These are phyloP conservation scores for Amaranthus cruentus DNA, from an alignment of 148 eudicot genomes.

Conservation along the genomic window DNA sequence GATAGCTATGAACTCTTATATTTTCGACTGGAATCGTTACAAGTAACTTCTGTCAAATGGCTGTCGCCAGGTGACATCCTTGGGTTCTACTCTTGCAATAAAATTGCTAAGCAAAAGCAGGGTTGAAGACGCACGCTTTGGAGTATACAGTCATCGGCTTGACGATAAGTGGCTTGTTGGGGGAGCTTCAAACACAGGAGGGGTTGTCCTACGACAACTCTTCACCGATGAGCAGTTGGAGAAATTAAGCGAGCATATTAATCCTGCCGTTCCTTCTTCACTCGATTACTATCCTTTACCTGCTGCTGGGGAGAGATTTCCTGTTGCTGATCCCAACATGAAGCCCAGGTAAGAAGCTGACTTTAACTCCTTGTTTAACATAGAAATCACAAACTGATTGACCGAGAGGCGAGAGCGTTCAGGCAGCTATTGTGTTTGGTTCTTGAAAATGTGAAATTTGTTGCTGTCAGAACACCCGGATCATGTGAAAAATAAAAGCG, in stretches of 20 bases:
- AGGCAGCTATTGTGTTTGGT: too few relatives aligned
- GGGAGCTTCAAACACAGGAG: conserved; percentile 98
- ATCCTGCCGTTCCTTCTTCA: conserved; percentile 58
- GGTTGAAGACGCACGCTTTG: conserved; percentile 87
- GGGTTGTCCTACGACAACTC: conserved; percentile 71
- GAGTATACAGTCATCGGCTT: conserved; percentile 90
- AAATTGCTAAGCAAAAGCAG: conserved; percentile 81
- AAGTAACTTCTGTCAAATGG: background rate
- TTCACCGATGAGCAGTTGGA: conserved; percentile 74
- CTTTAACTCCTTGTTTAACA: background rate
- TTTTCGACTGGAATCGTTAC: background rate
- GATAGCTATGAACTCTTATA: background rate
- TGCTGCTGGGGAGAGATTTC: conserved; percentile 87
- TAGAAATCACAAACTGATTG: background rate
- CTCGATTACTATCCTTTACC: conserved; percentile 85
- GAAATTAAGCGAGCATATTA: conserved; percentile 64
- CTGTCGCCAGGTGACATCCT: conserved; percentile 67
- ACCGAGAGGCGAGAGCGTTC: too few relatives aligned
- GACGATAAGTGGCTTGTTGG: conserved; percentile 99
- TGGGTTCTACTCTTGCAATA: conserved; percentile 98
- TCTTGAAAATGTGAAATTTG: too few relatives aligned
- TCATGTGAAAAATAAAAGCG: too few relatives aligned
- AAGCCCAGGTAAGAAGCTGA: conserved; percentile 51
- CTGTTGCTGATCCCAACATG: conserved; percentile 78
- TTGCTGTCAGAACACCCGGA: too few relatives aligned